phyloP scores from a whole-genome alignment of 495 filamentous ascomycete genomes.

The Penicillium simplicissimum region DNA sequence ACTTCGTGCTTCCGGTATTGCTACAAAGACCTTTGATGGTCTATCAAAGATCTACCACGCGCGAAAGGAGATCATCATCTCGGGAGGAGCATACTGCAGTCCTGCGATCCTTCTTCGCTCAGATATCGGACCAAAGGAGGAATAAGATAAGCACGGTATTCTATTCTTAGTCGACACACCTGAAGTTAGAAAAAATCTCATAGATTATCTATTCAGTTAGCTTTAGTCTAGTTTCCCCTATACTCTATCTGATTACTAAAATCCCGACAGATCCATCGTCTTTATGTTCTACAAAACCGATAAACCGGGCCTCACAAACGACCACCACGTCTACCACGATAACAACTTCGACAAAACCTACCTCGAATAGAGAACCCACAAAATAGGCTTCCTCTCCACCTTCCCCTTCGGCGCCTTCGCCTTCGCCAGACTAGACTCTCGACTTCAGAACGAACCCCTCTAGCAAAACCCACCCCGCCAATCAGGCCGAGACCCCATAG shows the following conservation, averaged over 20 bases:
- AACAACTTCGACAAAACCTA: conserved; percentile 42
- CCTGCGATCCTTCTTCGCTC: conserved; percentile 58
- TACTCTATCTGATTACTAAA: not conserved
- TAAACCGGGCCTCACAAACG: conserved; percentile 43
- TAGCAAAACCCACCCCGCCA: conserved; percentile 43
- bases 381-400: conserved; percentile 49
- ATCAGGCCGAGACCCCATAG: conserved; percentile 54
- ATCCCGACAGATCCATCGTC: conserved; percentile 22
- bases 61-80: conserved; percentile 52
- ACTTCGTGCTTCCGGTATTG: conserved; percentile 30
- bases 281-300: conserved; percentile 52
- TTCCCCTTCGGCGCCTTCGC: conserved; percentile 58
- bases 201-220: conserved; percentile 49
- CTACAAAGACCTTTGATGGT: conserved; percentile 28
- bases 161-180: conserved; percentile 48
- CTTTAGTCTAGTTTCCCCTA: not conserved
- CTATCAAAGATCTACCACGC: conserved; percentile 32
- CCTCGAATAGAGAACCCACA: conserved; percentile 49
- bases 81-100: conserved; percentile 56
- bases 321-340: conserved; percentile 41
- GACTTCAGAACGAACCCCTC: conserved; percentile 44
- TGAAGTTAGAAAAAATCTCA: conserved; percentile 57
- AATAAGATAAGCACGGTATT: conserved; percentile 50
- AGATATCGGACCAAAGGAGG: conserved; percentile 53
- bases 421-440: conserved; percentile 52